These are phyloP conservation scores for Candida coquimbonensis DNA, from an alignment of 805 yeast species.

Conservation along the genomic window DNA sequence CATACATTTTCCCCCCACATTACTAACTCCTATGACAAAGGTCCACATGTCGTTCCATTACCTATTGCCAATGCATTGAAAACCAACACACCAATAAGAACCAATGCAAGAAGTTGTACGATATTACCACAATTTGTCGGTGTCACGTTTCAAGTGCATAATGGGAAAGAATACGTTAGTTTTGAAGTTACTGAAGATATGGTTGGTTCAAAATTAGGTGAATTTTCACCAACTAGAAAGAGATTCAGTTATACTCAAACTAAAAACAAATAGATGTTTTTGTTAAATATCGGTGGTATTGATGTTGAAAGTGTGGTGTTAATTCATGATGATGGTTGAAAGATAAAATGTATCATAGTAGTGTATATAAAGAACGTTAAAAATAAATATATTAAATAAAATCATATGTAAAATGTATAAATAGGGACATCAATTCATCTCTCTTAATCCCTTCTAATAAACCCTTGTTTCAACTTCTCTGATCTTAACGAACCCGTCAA, in stretches of 20 bases:
- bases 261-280: constrained; percentile 41
- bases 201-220: constrained; percentile 95
- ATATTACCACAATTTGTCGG: constrained; percentile 96
- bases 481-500: constrained; percentile 79
- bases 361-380: too few species aligned
- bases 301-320: not conserved
- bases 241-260: constrained; percentile 76
- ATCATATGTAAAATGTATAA: not conserved
- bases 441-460: constrained; percentile 18
- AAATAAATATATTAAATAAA: not conserved
- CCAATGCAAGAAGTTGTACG: constrained; percentile 94
- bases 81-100: constrained; percentile 80
- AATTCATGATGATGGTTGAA: too few species aligned
- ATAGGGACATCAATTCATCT: not conserved
- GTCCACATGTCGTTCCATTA: constrained; percentile 90
- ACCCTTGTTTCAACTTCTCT: constrained; percentile 47
- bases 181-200: constrained; percentile 85
- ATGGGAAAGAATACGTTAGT: constrained; percentile 90
- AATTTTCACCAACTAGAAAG: constrained; percentile 91
- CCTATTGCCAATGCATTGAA: constrained; percentile 84
- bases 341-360: too few species aligned
- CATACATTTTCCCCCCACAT: too few species aligned
- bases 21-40: constrained; percentile 21
- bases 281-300: not conserved
- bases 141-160: constrained; percentile 87